Evolutionary conservation across 805 yeast genomes (phyloP).

Genomic region (Yamadazyma laniorum): DNA sequence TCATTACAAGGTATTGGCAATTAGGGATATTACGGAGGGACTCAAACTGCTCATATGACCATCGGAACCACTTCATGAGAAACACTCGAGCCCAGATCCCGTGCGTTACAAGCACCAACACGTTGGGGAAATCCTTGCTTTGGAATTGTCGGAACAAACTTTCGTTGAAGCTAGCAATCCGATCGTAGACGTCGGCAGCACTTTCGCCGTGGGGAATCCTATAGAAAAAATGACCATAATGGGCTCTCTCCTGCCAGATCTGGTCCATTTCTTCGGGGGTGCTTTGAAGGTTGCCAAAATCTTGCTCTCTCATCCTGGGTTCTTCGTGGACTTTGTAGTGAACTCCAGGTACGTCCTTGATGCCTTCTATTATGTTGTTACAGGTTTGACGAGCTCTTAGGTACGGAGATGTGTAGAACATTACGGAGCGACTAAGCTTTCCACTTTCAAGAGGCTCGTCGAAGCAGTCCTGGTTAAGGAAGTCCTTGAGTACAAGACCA

Average conservation of each 20-base stretch:
- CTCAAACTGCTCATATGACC: conserved; percentile 90
- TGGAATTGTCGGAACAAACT: conserved; percentile 79
- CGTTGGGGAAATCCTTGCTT: conserved; percentile 67
- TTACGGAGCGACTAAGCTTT: conserved; percentile 39
- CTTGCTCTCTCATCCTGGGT: conserved; percentile 91
- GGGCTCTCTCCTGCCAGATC: conserved; percentile 81
- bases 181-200: conserved; percentile 93
- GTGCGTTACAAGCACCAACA: conserved; percentile 83
- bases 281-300: conserved; percentile 90
- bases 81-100: conserved; percentile 95
- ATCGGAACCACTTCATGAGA: conserved; percentile 89
- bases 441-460: conserved; percentile 4
- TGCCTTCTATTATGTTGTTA: conserved; percentile 61
- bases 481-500: conserved; percentile 49
- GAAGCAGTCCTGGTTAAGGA: conserved; percentile 37
- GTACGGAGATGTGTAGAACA: conserved; percentile 87
- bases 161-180: conserved; percentile 88
- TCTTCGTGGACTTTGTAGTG: conserved; percentile 70
- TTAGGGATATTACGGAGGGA: conserved; percentile 79
- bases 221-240: conserved; percentile 78
- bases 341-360: conserved; percentile 43
- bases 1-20: conserved; percentile 81
- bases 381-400: conserved; percentile 81
- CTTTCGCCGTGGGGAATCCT: conserved; percentile 92
- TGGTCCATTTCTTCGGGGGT: conserved; percentile 71